Evolutionary conservation across 345 rosid genomes (phyloP).

Genomic region (Excoecaria agallocha): DNA sequence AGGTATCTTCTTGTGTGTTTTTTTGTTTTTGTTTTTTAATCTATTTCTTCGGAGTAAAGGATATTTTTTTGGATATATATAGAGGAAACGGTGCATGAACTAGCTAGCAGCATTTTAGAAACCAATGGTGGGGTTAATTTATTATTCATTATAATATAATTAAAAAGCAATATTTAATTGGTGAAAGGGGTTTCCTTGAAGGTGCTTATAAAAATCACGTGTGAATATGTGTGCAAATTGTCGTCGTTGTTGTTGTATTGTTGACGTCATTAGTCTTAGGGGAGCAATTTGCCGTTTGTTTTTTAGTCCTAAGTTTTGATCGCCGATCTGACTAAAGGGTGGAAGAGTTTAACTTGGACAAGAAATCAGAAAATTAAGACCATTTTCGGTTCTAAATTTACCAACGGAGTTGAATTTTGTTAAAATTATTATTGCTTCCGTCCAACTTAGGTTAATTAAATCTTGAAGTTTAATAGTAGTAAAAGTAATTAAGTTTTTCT

Average conservation of each 20-base stretch:
- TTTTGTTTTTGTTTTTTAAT: no score
- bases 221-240: not conserved
- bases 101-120: no score
- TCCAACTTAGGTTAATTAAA: no score
- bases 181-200: conserved; percentile 8
- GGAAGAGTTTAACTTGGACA: not conserved
- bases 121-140: no score
- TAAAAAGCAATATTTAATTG: not conserved
- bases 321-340: not conserved
- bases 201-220: conserved; percentile 17
- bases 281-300: conserved; percentile 24
- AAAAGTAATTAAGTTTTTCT: no score
- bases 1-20: no score
- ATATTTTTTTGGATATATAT: conserved; percentile 14
- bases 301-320: not conserved
- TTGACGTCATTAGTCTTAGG: conserved; percentile 4
- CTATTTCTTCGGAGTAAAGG: not conserved
- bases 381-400: no score
- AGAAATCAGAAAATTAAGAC: not conserved
- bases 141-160: no score
- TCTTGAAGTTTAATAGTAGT: not conserved
- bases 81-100: conserved; percentile 36
- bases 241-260: no score
- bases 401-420: not conserved
- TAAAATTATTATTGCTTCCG: not conserved